phyloP scores from a whole-genome alignment of 441 rosid species.

The Gossypium lobatum region DNA sequence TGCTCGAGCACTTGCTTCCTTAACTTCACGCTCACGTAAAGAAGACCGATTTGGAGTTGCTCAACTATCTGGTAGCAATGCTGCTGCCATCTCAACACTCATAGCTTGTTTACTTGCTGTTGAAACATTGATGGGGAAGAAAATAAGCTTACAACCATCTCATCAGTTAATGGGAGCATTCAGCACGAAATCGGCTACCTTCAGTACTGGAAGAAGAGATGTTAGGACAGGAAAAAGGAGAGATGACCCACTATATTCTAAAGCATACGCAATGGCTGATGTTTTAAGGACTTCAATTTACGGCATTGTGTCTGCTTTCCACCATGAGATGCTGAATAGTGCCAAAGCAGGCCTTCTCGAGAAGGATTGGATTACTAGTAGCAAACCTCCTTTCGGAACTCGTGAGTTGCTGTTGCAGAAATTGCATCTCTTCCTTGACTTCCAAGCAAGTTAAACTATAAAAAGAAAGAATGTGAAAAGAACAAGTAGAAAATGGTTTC shows the following conservation, averaged over 20 bases:
- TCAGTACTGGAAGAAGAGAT: conserved; percentile 51
- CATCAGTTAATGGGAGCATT: conserved; percentile 59
- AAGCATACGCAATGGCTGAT: conserved; percentile 70
- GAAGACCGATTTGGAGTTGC: conserved; percentile 93
- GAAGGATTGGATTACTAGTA: conserved; percentile 59
- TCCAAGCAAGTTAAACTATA: conserved; percentile 43
- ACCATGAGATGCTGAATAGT: conserved; percentile 62
- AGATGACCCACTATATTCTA: conserved; percentile 41
- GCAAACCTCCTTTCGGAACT: conserved; percentile 58
- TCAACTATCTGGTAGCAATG: conserved; percentile 79
- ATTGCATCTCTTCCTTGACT: conserved; percentile 64
- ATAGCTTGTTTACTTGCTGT: conserved; percentile 70
- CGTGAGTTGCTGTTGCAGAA: conserved; percentile 59
- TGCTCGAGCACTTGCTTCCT: conserved; percentile 53
- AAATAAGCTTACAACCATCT: conserved; percentile 55
- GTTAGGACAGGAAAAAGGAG: conserved; percentile 44
- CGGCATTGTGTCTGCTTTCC: conserved; percentile 57
- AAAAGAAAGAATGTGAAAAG: neutral
- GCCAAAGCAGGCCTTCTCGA: conserved; percentile 64
- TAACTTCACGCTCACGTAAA: conserved; percentile 61
- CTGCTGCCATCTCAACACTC: conserved; percentile 66
- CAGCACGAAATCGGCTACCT: conserved; percentile 62
- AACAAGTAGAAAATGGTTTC: neutral
- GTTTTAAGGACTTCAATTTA: conserved; percentile 69
- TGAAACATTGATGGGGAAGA: conserved; percentile 83